A percentile compares a stretch with the other conserved stretches of the same genome.
phyloP scores from a whole-genome alignment of 225 moss, liverwort and hornwort species.

The Polytrichum formosum region DNA sequence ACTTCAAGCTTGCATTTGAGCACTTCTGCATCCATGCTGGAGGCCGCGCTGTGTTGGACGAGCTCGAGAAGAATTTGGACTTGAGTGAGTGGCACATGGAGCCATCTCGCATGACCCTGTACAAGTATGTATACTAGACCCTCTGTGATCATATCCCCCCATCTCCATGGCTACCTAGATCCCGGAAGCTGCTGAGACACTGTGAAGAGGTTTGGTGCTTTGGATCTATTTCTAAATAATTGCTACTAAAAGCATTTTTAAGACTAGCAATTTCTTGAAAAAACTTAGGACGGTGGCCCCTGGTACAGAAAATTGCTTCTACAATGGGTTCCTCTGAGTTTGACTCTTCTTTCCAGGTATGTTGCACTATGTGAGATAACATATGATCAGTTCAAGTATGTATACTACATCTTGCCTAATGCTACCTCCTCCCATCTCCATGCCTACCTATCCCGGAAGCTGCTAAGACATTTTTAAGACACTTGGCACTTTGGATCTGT shows the following conservation, averaged over 20 bases:
- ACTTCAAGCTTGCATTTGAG: slow-evolving; percentile 57
- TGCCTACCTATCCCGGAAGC: background rate
- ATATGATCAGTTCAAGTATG: too few relatives aligned
- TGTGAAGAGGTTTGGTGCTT: background rate
- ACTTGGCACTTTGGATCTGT: background rate
- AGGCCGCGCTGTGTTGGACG: slow-evolving; percentile 51
- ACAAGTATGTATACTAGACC: slow-evolving; percentile 21
- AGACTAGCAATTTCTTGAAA: background rate
- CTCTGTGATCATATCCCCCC: background rate
- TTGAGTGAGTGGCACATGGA: slow-evolving; percentile 39
- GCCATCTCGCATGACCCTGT: slow-evolving; percentile 55
- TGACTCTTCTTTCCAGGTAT: background rate
- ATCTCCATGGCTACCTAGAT: background rate
- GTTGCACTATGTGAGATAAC: background rate
- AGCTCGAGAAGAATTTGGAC: slow-evolving; percentile 47
- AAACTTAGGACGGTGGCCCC: background rate
- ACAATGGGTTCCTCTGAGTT: background rate
- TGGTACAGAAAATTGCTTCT: background rate
- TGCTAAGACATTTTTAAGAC: background rate
- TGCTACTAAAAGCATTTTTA: background rate
- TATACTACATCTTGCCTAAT: too few relatives aligned
- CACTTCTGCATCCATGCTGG: slow-evolving; percentile 63
- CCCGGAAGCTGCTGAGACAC: background rate
- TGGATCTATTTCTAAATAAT: too few relatives aligned
- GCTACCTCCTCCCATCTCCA: too few relatives aligned